Percentiles rank a stretch among this genome's conserved stretches.
Conservation (phyloP, 306 rosid species). For the Castanea mollissima region DNA sequence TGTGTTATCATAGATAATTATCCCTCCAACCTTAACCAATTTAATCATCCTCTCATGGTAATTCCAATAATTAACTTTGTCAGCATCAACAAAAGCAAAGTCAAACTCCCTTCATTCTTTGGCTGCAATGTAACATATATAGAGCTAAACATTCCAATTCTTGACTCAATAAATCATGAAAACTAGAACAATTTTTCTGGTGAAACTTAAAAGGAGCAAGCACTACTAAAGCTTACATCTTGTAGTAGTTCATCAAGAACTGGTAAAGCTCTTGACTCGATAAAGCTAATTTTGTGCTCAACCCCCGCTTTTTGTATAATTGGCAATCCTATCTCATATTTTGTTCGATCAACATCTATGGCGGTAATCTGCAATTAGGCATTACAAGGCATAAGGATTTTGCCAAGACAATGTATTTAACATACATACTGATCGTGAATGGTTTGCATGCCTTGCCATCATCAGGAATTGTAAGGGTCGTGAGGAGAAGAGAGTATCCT, state of each 20-base stretch:
- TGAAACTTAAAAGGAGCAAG: background rate
- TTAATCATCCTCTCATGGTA: conserved; percentile 49
- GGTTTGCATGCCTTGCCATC: conserved; percentile 20
- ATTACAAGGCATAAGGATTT: background rate
- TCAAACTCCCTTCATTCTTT: conserved; percentile 31
- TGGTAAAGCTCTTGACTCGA: conserved; percentile 29
- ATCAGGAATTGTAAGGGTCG: conserved; percentile 31
- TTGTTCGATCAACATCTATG: conserved; percentile 18
- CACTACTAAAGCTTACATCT: background rate
- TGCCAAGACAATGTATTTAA: background rate
- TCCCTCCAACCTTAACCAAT: conserved; percentile 45
- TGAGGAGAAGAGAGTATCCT: conserved; percentile 40
- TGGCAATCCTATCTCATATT: conserved; percentile 34
- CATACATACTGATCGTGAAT: background rate
- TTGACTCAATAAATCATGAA: background rate
- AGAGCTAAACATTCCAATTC: background rate
- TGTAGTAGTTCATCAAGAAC: conserved; percentile 23
- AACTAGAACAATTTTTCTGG: background rate
- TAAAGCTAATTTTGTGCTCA: conserved; percentile 33
- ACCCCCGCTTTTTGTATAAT: conserved; percentile 27
- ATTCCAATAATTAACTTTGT: conserved; percentile 36
- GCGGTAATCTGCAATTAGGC: conserved; percentile 25
- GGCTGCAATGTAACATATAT: conserved; percentile 11
- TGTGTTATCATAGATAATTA: conserved; percentile 42
- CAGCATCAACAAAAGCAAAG: conserved; percentile 50